Base-by-base conservation (phyloP, 768 basidiomycete species). In the Leccinum subtestaceum region DNA sequence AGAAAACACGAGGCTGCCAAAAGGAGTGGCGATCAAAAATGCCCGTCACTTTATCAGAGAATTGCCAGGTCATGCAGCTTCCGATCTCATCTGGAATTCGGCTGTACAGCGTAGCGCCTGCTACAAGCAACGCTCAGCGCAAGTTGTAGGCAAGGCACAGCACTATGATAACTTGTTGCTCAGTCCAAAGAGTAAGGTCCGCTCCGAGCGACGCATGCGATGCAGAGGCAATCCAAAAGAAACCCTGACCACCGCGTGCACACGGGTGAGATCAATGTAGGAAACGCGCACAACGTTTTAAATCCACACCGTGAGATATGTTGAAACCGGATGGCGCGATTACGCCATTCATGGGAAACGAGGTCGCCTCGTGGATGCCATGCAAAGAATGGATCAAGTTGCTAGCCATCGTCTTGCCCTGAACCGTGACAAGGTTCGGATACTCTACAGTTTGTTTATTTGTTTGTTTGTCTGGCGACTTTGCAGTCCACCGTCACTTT, bases 1-100 rank as follows among this genome's bases (percentile, higher is more conserved):
- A 65, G 55, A 17, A 65, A 65, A 74, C 72, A 73, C 71, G 72
- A 73, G 72, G 72, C 68, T 59, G 70, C 67, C 70, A 68, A 73
- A 74, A 58, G 61, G 43, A 70, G 71, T 60, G 55, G 58, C 63
- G 54, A 68, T 61, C 63, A 55, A 40, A 55, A 40, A 49, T 61
- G 59, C 58, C 56, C 55, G 60, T 59, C 64, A 67, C 69, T 71
- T 68, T 68, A 72, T 67, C 67, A 63, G 63, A 56, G 53, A 43
- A 45, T 53, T 13, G 34, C 53, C 55, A 56, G 31, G 51, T 49
- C 49, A 27, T 59, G 47, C 47, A 48, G 13, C 27, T 43, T 56
- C 48, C 25, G 51, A 52, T 58, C 60, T 60, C 52, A 63, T 61
- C 67, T 60, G 25, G 58, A 60, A 54, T 38, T 34, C 34, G 13